phyloP scores from a whole-genome alignment of 2,329 filamentous ascomycete species.

The Aspergillus puulaauensis region DNA sequence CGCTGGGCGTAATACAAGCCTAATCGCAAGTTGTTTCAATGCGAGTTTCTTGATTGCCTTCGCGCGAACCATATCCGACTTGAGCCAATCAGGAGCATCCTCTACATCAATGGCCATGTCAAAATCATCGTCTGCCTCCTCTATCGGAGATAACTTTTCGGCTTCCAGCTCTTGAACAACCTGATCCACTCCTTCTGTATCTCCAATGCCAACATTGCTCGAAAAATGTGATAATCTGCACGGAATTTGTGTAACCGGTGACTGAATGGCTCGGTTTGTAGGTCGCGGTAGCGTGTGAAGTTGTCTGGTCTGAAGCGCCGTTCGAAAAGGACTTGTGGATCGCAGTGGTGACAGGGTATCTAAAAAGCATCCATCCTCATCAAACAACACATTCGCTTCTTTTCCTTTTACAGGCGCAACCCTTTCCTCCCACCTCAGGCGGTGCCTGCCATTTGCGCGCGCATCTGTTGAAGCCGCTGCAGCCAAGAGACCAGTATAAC shows the following conservation, averaged over 20 bases:
- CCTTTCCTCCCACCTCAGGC: constrained; percentile 42
- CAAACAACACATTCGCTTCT: constrained; percentile 39
- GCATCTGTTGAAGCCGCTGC: constrained; percentile 43
- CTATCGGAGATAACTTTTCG: constrained; percentile 4
- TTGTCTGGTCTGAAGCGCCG: constrained; percentile 23
- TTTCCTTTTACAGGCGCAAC: constrained; percentile 44
- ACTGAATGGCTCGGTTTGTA: constrained; percentile 12
- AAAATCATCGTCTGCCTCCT: constrained; percentile 17
- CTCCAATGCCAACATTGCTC: background rate
- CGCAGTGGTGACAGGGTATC: constrained; percentile 30
- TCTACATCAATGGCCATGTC: constrained; percentile 21
- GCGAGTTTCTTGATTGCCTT: constrained; percentile 42
- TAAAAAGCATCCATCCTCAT: constrained; percentile 39
- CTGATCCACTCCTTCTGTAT: background rate
- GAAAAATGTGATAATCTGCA: constrained; percentile 3
- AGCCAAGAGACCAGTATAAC: constrained; percentile 47
- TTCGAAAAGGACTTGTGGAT: constrained; percentile 17
- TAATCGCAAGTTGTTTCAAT: constrained; percentile 39
- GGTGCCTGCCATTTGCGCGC: constrained; percentile 39
- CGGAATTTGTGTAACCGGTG: constrained; percentile 1
- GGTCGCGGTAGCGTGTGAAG: constrained; percentile 25
- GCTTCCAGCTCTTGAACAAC: constrained; percentile 8
- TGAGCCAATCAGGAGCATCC: constrained; percentile 29
- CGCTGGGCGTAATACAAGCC: constrained; percentile 38
- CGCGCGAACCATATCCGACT: constrained; percentile 28